phyloP scores from a whole-genome alignment of 1,139 yeast genomes.

The Torulaspora pretoriensis region DNA sequence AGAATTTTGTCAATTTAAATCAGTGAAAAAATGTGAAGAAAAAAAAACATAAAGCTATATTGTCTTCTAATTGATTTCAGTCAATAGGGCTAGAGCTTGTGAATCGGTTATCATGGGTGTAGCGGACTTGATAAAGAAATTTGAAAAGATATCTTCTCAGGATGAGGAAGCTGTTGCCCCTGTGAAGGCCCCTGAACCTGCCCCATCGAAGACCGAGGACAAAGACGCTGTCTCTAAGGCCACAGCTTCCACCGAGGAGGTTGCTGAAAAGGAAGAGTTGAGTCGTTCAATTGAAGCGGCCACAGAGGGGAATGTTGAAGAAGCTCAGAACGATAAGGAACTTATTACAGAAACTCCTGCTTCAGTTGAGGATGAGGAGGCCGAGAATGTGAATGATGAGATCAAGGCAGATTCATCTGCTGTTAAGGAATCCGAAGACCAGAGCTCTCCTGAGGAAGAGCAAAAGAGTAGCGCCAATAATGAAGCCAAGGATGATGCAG shows the following conservation, averaged over 20 bases:
- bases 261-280: neutral
- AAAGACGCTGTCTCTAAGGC: neutral
- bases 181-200: neutral
- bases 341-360: neutral
- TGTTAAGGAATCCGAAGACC: slow-evolving; percentile 1
- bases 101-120: slow-evolving; percentile 32
- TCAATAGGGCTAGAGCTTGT: neutral
- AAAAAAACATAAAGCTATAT: neutral
- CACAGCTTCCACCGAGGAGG: neutral
- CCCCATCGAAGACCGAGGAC: neutral
- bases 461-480: neutral
- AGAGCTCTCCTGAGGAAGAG: neutral
- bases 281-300: neutral
- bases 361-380: neutral
- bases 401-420: neutral
- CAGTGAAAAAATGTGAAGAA: slow-evolving; percentile 2
- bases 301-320: neutral
- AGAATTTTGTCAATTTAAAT: neutral
- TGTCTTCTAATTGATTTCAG: neutral
- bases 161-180: slow-evolving; percentile 6
- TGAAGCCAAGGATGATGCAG: neutral
- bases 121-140: slow-evolving; percentile 37
- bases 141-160: slow-evolving; percentile 31
- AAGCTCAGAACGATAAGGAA: neutral
- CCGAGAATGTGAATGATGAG: neutral